Percentiles rank a stretch among this genome's conserved stretches.
phyloP scores from a whole-genome alignment of 352 stramenopile genomes.

The Globisporangium parvum region DNA sequence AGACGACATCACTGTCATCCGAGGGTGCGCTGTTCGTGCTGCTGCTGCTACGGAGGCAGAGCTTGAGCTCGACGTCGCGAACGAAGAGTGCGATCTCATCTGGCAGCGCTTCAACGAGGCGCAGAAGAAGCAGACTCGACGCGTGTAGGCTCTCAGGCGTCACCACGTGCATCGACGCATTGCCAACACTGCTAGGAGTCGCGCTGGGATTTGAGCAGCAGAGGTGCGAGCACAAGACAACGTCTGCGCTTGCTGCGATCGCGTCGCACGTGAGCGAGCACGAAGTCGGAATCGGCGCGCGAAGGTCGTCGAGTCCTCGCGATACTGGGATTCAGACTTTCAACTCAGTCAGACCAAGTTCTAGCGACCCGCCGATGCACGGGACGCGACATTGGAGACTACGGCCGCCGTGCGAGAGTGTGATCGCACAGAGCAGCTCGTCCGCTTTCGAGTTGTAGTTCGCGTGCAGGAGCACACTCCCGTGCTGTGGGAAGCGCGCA shows the following conservation, averaged over 20 bases:
- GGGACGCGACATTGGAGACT: neutral
- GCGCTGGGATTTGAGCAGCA: neutral
- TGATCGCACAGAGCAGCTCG: constrained; percentile 17
- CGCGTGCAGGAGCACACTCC: constrained; percentile 18
- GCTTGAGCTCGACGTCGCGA: constrained; percentile 7
- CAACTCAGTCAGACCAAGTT: constrained; percentile 23
- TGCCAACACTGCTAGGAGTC: neutral
- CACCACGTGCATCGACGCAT: neutral
- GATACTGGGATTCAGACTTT: constrained; percentile 21
- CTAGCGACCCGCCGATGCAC: constrained; percentile 4
- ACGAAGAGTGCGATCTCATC: constrained; percentile 5
- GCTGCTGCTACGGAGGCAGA: neutral
- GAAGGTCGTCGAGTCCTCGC: constrained; percentile 6
- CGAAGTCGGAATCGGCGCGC: constrained; percentile 15
- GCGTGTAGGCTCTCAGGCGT: neutral
- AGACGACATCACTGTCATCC: neutral
- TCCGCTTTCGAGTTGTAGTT: constrained; percentile 16
- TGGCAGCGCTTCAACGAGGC: constrained; percentile 7
- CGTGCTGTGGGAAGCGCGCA: constrained; percentile 14
- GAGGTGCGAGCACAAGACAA: neutral
- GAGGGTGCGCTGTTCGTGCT: neutral
- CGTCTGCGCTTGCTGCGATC: neutral
- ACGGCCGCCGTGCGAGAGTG: constrained; percentile 10
- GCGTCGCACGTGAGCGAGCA: constrained; percentile 5
- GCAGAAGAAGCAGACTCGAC: constrained; percentile 8